phyloP scores from a whole-genome alignment of 495 filamentous ascomycete genomes.

The Cercophora newfieldiana region DNA sequence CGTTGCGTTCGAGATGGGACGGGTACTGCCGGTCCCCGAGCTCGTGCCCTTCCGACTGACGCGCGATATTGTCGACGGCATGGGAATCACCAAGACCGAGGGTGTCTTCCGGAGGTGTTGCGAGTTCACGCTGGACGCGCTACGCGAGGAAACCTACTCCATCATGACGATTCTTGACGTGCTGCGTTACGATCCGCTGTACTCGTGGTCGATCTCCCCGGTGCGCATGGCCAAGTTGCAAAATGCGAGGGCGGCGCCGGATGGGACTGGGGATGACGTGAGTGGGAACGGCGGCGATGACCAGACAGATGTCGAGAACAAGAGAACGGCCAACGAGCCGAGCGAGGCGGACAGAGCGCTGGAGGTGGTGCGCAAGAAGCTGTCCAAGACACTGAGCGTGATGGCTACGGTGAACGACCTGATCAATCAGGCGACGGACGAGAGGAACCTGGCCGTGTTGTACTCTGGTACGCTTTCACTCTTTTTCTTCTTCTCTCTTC shows the following conservation, averaged over 20 bases:
- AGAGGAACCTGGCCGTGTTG: slow-evolving; percentile 86
- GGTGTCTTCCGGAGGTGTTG: slow-evolving; percentile 95
- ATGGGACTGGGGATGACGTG: slow-evolving; percentile 18
- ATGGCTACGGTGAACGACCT: slow-evolving; percentile 94
- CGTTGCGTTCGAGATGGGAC: slow-evolving; percentile 93
- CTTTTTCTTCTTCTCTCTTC: background rate
- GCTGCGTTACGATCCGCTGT: slow-evolving; percentile 91
- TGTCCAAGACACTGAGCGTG: slow-evolving; percentile 90
- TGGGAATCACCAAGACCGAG: slow-evolving; percentile 94
- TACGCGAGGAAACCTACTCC: slow-evolving; percentile 86
- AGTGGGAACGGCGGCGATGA: slow-evolving; percentile 27
- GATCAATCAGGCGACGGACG: slow-evolving; percentile 93
- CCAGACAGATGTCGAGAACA: slow-evolving; percentile 28
- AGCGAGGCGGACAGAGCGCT: slow-evolving; percentile 90
- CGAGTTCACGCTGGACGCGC: slow-evolving; percentile 92
- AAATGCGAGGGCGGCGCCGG: slow-evolving; percentile 42
- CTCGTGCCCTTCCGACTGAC: slow-evolving; percentile 93
- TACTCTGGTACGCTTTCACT: slow-evolving; percentile 69
- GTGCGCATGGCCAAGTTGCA: slow-evolving; percentile 68
- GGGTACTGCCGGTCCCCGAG: slow-evolving; percentile 88
- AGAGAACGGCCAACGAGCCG: slow-evolving; percentile 61
- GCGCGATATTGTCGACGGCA: slow-evolving; percentile 93
- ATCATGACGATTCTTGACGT: slow-evolving; percentile 98
- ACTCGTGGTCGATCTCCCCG: slow-evolving; percentile 93
- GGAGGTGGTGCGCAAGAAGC: slow-evolving; percentile 89